phyloP scores from a whole-genome alignment of 1,139 yeast species.

The Hanseniaspora uvarum region DNA sequence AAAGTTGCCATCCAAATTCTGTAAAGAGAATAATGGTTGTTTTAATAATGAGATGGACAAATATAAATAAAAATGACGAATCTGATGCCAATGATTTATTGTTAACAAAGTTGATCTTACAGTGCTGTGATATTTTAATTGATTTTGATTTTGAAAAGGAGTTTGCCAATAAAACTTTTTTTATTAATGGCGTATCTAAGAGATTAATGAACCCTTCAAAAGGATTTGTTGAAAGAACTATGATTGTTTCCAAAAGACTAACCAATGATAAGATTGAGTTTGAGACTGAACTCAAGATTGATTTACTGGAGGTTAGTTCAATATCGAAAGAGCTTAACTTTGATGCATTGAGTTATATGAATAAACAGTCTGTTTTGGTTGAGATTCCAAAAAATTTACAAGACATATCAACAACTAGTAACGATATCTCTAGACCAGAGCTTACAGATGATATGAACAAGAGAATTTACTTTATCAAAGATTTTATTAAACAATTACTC shows the following conservation, averaged over 20 bases:
- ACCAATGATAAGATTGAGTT: constrained; percentile 29
- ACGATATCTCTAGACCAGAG: not conserved
- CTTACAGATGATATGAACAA: constrained; percentile 9
- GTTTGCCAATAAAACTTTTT: constrained; percentile 19
- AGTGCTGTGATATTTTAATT: constrained; percentile 21
- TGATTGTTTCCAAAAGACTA: constrained; percentile 33
- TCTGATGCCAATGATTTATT: constrained; percentile 16
- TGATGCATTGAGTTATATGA: not conserved
- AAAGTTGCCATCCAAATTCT: not conserved
- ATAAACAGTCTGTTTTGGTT: not conserved
- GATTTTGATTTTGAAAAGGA: constrained; percentile 14
- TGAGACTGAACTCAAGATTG: constrained; percentile 28
- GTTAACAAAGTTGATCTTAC: constrained; percentile 24
- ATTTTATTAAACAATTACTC: constrained; percentile 27
- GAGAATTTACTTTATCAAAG: constrained; percentile 32
- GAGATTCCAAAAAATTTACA: not conserved
- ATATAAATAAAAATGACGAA: constrained; percentile 23
- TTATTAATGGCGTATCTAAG: constrained; percentile 31
- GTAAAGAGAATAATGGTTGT: constrained; percentile 8
- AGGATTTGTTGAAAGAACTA: constrained; percentile 31
- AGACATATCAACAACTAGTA: constrained; percentile 16
- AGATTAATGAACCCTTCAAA: constrained; percentile 28
- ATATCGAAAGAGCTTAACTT: not conserved
- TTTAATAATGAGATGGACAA: constrained; percentile 25
- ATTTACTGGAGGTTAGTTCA: constrained; percentile 13